Conservation (phyloP, 2,329 filamentous ascomycete species). For the Oidium heveae region DNA sequence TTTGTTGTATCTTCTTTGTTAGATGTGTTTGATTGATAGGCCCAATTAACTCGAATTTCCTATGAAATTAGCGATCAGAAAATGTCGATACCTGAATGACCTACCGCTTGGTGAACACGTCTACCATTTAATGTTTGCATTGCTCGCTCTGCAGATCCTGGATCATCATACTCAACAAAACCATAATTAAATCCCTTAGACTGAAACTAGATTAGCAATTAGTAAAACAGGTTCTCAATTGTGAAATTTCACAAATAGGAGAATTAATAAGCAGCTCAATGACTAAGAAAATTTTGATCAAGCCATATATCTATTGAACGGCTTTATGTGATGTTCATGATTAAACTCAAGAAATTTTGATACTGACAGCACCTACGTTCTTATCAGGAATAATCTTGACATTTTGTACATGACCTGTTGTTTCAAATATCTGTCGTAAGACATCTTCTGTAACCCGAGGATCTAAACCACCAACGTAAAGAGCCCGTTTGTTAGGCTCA, state of each 20-base stretch:
- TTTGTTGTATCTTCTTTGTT: conserved; percentile 95
- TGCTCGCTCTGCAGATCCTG: conserved; percentile 80
- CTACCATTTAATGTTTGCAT: conserved; percentile 94
- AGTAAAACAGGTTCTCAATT: conserved; percentile 5
- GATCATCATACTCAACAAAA: conserved; percentile 96
- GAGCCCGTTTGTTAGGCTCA: conserved; percentile 91
- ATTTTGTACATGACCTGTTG: conserved; percentile 89
- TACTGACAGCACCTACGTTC: conserved; percentile 47
- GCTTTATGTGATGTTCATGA: too few relatives aligned
- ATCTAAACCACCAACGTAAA: conserved; percentile 89
- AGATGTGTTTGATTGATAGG: conserved; percentile 82
- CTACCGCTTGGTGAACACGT: conserved; percentile 81
- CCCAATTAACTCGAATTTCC: conserved; percentile 99
- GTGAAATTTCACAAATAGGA: conserved; percentile 8
- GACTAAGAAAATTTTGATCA: too few relatives aligned
- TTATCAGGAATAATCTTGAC: conserved; percentile 99
- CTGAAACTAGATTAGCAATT: conserved; percentile 23
- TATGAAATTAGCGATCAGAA: conserved; percentile 16
- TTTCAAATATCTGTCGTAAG: conserved; percentile 93
- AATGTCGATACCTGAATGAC: conserved; percentile 15
- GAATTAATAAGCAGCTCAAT: conserved; percentile 1
- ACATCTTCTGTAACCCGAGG: conserved; percentile 91
- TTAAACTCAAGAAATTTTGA: conserved; percentile 8
- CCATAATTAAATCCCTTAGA: conserved; percentile 97
- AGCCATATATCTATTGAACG: too few relatives aligned